Conservation (phyloP, 1,284 basidiomycete species). For the Ustilago nuda region DNA sequence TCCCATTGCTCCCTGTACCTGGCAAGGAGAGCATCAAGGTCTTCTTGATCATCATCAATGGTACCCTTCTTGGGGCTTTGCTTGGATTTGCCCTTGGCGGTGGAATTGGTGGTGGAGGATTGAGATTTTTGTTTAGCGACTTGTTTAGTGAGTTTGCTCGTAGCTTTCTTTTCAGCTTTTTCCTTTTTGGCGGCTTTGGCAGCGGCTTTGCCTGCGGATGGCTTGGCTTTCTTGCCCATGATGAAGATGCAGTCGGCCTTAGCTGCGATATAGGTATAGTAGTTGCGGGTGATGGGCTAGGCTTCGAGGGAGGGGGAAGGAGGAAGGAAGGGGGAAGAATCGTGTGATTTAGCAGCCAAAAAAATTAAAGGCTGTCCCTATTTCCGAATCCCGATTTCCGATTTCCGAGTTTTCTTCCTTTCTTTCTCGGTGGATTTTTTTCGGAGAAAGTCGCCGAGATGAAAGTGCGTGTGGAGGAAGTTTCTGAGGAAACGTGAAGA, state of each 20-base stretch:
- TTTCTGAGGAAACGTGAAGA: neutral
- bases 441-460: neutral
- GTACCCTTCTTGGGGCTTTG: conserved; percentile 52
- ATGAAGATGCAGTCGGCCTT: neutral
- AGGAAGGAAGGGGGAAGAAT: conserved; percentile 1
- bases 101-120: conserved; percentile 11
- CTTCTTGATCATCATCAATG: conserved; percentile 62
- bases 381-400: conserved; percentile 33
- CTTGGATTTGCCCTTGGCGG: conserved; percentile 8
- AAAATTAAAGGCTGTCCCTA: too few species aligned
- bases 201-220: conserved; percentile 61
- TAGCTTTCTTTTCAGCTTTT: conserved; percentile 67
- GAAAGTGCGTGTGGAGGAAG: conserved; percentile 3
- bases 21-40: conserved; percentile 64
- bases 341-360: neutral
- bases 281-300: neutral
- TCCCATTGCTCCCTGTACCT: conserved; percentile 64
- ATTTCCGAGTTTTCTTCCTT: neutral
- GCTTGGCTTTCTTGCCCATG: conserved; percentile 67
- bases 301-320: neutral
- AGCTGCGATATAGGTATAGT: neutral
- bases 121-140: conserved; percentile 39
- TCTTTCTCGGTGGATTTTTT: conserved; percentile 1
- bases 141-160: conserved; percentile 62
- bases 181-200: conserved; percentile 68